Evolutionary conservation across 108 stramenopile species (phyloP).

Genomic region (Nannochloropsis gaditana): DNA sequence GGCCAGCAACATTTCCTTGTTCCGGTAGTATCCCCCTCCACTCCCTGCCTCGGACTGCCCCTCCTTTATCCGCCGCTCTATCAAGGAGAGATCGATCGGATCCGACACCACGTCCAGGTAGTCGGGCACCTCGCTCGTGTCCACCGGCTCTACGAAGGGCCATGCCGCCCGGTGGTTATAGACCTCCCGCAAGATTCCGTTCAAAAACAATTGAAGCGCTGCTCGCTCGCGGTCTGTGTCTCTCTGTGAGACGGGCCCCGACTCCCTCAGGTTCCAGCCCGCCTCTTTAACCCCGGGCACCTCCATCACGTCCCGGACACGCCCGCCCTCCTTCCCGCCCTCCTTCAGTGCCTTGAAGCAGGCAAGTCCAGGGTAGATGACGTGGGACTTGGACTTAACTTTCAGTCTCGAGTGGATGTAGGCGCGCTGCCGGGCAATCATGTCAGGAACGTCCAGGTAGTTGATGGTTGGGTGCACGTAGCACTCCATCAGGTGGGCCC

Average conservation of each 20-base stretch:
- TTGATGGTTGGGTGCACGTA: slow-evolving; percentile 89
- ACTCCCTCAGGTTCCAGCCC: slow-evolving; percentile 66
- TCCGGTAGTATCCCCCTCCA: slow-evolving; percentile 64
- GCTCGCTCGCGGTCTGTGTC: slow-evolving; percentile 55
- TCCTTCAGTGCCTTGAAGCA: not conserved
- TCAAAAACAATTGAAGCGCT: slow-evolving; percentile 62
- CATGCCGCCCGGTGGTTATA: slow-evolving; percentile 82
- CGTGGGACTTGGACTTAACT: not conserved
- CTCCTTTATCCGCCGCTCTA: slow-evolving; percentile 60
- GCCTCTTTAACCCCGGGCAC: slow-evolving; percentile 83
- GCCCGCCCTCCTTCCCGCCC: slow-evolving; percentile 47
- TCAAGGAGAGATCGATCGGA: slow-evolving; percentile 81
- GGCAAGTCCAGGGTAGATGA: slow-evolving; percentile 36
- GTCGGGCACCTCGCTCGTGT: slow-evolving; percentile 71
- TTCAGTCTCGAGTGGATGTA: slow-evolving; percentile 28
- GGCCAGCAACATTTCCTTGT: slow-evolving; percentile 65
- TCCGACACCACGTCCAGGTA: slow-evolving; percentile 72
- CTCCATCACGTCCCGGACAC: not conserved
- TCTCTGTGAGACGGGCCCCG: slow-evolving; percentile 21
- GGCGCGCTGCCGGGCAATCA: slow-evolving; percentile 65
- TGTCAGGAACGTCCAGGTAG: slow-evolving; percentile 74
- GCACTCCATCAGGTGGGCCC: slow-evolving; percentile 98
- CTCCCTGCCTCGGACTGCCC: slow-evolving; percentile 26
- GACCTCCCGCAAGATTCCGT: slow-evolving; percentile 64
- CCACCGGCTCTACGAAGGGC: slow-evolving; percentile 88